These are phyloP conservation scores for Tritrichomonas musculus DNA, from an alignment of 208 protist species.

Conservation along the genomic window DNA sequence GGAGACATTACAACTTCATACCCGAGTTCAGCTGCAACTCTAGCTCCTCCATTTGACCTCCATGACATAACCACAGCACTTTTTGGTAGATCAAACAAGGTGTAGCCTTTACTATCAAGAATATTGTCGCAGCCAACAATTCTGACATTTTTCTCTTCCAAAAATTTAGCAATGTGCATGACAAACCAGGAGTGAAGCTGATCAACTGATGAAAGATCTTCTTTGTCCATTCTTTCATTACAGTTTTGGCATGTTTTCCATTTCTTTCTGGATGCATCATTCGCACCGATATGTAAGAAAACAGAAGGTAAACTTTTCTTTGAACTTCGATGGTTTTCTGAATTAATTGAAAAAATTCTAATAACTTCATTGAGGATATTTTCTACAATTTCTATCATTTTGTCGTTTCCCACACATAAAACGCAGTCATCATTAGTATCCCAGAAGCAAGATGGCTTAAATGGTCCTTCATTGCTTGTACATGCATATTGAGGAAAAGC, in stretches of 20 bases:
- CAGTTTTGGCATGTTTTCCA: background rate
- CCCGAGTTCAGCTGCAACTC: background rate
- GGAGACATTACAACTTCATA: background rate
- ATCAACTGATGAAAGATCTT: background rate
- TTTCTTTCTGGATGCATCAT: background rate
- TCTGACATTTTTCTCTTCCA: background rate
- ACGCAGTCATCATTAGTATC: background rate
- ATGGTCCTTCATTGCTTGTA: background rate
- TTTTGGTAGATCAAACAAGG: background rate
- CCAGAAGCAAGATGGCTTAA: background rate
- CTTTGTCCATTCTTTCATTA: background rate
- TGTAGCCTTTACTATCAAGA: background rate
- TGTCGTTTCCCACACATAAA: background rate
- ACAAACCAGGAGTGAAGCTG: background rate
- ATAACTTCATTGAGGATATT: background rate
- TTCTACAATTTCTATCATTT: background rate
- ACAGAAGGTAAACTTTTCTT: background rate
- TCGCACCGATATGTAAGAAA: conserved; percentile 15
- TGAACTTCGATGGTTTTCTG: too few relatives aligned
- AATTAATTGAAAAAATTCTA: background rate
- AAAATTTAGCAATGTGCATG: background rate
- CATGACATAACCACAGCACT: background rate
- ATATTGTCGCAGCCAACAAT: background rate
- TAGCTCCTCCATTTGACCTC: background rate
- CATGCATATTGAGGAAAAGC: background rate